Evolutionary conservation across 2,329 filamentous ascomycete species (phyloP).

Genomic region (Paecilomyces fulvus): DNA sequence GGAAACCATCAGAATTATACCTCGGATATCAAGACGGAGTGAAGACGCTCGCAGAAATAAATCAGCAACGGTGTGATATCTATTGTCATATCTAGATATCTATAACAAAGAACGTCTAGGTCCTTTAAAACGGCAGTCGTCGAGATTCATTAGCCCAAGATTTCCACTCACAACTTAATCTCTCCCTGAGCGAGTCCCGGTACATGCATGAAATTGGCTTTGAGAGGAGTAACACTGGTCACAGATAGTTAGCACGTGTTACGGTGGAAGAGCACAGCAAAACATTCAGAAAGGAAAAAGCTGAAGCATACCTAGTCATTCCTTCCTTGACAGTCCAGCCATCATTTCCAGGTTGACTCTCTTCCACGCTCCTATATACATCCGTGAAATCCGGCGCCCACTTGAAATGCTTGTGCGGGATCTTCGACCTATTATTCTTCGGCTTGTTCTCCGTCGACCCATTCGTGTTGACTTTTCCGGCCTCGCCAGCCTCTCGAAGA

Average conservation of each 20-base stretch:
- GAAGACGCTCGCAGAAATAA: constrained; percentile 6
- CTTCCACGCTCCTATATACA: constrained; percentile 79
- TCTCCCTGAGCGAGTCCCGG: constrained; percentile 56
- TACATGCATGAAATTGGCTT: constrained; percentile 84
- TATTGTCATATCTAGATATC: constrained; percentile 20
- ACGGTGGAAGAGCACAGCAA: neutral
- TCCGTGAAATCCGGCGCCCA: constrained; percentile 85
- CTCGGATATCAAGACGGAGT: constrained; percentile 6
- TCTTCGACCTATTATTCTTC: constrained; percentile 35
- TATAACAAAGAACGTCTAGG: constrained; percentile 8
- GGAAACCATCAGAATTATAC: constrained; percentile 23
- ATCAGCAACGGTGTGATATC: constrained; percentile 3
- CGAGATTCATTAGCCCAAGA: constrained; percentile 4
- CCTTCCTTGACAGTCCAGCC: constrained; percentile 88
- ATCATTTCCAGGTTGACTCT: constrained; percentile 72
- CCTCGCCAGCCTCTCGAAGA: constrained; percentile 58
- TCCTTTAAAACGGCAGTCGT: neutral
- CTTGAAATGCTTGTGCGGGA: constrained; percentile 82
- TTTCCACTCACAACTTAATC: constrained; percentile 69
- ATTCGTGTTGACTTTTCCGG: constrained; percentile 20
- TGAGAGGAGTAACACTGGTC: constrained; percentile 73
- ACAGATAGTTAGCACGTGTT: constrained; percentile 8
- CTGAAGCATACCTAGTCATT: constrained; percentile 59
- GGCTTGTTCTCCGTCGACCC: constrained; percentile 11
- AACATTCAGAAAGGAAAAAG: neutral